Base-by-base conservation (phyloP, 345 rosid genomes). In the Brassica carinata region DNA sequence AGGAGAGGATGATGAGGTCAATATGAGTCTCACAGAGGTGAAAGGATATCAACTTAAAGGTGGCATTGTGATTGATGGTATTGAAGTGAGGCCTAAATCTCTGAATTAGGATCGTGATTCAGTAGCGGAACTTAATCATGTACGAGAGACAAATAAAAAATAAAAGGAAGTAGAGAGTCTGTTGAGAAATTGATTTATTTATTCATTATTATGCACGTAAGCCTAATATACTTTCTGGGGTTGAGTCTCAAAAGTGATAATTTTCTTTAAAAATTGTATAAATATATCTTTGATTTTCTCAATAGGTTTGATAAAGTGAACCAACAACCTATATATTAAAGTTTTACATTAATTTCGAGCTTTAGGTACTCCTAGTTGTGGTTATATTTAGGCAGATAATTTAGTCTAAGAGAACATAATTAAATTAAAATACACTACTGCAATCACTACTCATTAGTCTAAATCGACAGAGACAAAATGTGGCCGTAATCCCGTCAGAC, bases 51-150 rank as follows among this genome's bases (percentile, higher is more conserved):
- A 85, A 15, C 13, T 89, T 17, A 87, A 86, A 85, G 83, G 89
- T 51, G 88, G 89, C 13, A 85, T 88, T 73, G 83, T 88, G 70
- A 82, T 84, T 26, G 88, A 85, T 59, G 89, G 87, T 2, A 79
- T 83, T 62, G 83, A 86, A 73, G 64, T 84, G 34, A 85, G 86
- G 69, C 89, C 89, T 61, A 69, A 82, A 45, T 14, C 34, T 30
- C 3, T 2, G 23, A 59, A 26, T 1, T 79, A 74, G 61, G 61
- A 55, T 55, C 61, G 7, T 15, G 23, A 55, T 55, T 51, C 18
- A 55, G 9, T 55, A 51, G 23, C 10, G 23, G 61, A 55, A 55
- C 58, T 51, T 14, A 51, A 51, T 51, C 58, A 51, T 51, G 58
- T 51, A n/a, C 58, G 7, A 14, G 18, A 51, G 58, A 51, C 58